phyloP scores from a whole-genome alignment of 2,329 filamentous ascomycete species.

The Colletotrichum siamense region DNA sequence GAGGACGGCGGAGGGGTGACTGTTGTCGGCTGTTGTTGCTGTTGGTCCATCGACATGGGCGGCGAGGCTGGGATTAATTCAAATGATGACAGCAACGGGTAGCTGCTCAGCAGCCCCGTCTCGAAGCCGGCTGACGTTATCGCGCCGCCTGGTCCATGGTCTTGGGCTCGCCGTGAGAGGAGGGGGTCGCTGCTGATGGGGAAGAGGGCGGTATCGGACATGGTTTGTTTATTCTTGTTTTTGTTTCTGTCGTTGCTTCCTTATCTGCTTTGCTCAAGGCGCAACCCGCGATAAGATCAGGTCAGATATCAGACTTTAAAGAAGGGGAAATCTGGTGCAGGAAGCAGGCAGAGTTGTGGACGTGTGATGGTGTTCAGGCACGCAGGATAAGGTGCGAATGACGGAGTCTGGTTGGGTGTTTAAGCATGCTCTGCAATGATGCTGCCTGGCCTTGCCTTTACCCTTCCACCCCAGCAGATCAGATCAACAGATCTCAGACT shows the following conservation, averaged over 20 bases:
- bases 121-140: neutral
- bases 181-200: neutral
- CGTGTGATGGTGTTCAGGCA: neutral
- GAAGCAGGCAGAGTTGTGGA: neutral
- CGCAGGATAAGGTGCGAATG: neutral
- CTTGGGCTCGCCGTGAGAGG: neutral
- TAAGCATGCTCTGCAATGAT: neutral
- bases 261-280: neutral
- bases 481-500: neutral
- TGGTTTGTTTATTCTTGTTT: neutral
- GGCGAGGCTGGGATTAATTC: neutral
- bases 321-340: neutral
- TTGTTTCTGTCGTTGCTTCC: neutral
- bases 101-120: neutral
- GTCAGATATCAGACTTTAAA: neutral
- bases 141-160: neutral
- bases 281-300: neutral
- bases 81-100: neutral
- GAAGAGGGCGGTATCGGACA: neutral
- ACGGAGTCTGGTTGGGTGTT: neutral
- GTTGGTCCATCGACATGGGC: neutral
- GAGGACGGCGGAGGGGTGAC: neutral
- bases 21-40: neutral
- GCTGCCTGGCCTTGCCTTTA: neutral
- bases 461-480: neutral